phyloP scores from a whole-genome alignment of 495 filamentous ascomycete genomes.

The Penicillium robsamsonii region DNA sequence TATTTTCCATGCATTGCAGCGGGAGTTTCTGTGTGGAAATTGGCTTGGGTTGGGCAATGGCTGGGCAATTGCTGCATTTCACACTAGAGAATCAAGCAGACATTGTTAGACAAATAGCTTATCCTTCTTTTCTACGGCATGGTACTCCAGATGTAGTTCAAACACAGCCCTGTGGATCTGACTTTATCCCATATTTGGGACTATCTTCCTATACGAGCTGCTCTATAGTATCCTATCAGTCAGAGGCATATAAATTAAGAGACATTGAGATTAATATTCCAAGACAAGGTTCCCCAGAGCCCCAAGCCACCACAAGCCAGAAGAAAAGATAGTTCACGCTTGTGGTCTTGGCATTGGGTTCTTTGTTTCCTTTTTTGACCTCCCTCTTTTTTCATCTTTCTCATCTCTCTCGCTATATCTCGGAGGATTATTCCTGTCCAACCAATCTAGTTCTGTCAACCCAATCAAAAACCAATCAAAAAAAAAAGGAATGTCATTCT shows the following conservation, averaged over 20 bases:
- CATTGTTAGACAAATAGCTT: neutral
- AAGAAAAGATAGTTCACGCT: neutral
- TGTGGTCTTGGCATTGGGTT: neutral
- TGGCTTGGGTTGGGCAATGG: neutral
- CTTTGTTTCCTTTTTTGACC: neutral
- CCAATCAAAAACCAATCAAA: no score
- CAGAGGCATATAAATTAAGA: no score
- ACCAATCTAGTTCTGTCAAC: neutral
- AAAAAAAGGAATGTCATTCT: neutral
- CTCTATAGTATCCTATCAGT: no score
- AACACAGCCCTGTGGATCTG: neutral
- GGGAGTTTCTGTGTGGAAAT: constrained; percentile 13
- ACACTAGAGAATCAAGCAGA: neutral
- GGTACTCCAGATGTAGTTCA: no score
- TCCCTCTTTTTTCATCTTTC: no score
- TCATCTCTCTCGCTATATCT: neutral
- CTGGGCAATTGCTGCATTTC: neutral
- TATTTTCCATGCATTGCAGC: constrained; percentile 11
- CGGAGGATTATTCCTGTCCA: neutral
- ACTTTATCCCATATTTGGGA: neutral
- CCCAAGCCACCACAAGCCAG: no score
- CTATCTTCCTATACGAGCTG: neutral
- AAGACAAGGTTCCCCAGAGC: no score
- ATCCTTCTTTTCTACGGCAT: no score
- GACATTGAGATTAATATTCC: no score